phyloP scores from a whole-genome alignment of 768 basidiomycete species.

The Hydnomerulius pinastri region DNA sequence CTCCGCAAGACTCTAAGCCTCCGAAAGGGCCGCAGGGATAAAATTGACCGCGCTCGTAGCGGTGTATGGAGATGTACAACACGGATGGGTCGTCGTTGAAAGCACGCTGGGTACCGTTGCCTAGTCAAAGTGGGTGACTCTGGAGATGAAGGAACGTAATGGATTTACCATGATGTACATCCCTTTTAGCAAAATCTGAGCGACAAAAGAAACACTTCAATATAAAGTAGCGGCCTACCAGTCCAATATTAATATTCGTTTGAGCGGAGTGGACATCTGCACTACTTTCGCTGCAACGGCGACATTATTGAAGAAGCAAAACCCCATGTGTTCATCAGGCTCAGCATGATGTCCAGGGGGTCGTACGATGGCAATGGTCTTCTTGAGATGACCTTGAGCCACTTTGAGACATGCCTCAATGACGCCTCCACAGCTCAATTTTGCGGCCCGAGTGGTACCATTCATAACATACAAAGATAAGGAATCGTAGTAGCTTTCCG shows the following conservation, averaged over 20 bases:
- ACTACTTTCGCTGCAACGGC: slow-evolving; percentile 88
- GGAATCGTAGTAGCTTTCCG: slow-evolving; percentile 83
- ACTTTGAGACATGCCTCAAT: slow-evolving; percentile 89
- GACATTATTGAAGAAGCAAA: slow-evolving; percentile 99
- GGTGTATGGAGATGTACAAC: slow-evolving; percentile 92
- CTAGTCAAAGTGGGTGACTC: slow-evolving; percentile 41
- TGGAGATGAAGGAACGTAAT: not conserved
- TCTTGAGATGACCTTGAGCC: slow-evolving; percentile 76
- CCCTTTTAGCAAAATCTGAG: slow-evolving; percentile 54
- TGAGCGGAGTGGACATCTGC: slow-evolving; percentile 66
- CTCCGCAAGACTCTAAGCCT: slow-evolving; percentile 81
- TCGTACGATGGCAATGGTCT: slow-evolving; percentile 92
- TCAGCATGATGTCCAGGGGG: slow-evolving; percentile 99
- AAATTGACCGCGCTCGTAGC: slow-evolving; percentile 88
- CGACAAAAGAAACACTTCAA: slow-evolving; percentile 4
- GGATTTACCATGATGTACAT: slow-evolving; percentile 84
- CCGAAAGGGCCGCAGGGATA: slow-evolving; percentile 95
- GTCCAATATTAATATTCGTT: slow-evolving; percentile 88
- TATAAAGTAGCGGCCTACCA: slow-evolving; percentile 63
- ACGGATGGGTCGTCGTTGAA: slow-evolving; percentile 93
- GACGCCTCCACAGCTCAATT: slow-evolving; percentile 91
- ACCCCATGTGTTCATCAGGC: slow-evolving; percentile 98
- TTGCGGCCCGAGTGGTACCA: slow-evolving; percentile 81
- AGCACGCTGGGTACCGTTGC: slow-evolving; percentile 96
- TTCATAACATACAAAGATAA: slow-evolving; percentile 91